Conservation (phyloP, 1,139 yeast species). For the Diutina rugosa region DNA sequence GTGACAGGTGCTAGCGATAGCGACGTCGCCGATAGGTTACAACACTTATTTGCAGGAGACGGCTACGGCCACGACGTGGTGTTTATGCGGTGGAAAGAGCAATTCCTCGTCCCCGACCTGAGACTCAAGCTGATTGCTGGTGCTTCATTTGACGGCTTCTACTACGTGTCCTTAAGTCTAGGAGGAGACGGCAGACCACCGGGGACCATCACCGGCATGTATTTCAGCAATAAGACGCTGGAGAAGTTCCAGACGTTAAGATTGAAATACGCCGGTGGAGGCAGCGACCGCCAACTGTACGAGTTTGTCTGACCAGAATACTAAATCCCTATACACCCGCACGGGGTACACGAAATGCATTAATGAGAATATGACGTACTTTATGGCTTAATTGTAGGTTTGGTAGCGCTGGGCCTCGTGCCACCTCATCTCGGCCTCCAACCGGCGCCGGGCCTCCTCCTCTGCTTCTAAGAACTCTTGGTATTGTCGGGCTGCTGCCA, state of each 20-base stretch:
- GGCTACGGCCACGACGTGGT: conserved; percentile 29
- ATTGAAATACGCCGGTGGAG: conserved; percentile 13
- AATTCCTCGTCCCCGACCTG: conserved; percentile 73
- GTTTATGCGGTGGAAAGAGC: conserved; percentile 94
- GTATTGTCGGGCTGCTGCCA: background rate
- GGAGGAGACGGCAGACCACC: conserved; percentile 21
- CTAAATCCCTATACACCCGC: no score
- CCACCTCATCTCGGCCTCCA: background rate
- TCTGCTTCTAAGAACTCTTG: background rate
- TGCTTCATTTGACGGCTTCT: conserved; percentile 89
- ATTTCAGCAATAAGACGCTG: conserved; percentile 53
- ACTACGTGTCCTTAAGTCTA: conserved; percentile 75
- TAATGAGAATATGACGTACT: background rate
- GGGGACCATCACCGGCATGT: conserved; percentile 68
- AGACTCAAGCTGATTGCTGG: conserved; percentile 53
- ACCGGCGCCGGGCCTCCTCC: background rate
- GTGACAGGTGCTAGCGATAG: conserved; percentile 12
- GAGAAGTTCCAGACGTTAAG: conserved; percentile 56
- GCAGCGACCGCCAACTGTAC: background rate
- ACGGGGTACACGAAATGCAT: background rate
- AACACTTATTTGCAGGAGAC: conserved; percentile 17
- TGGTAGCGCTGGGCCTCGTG: background rate
- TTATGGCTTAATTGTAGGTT: background rate
- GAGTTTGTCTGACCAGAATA: background rate
- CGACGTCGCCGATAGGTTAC: conserved; percentile 16